Evolutionary conservation across 2,329 filamentous ascomycete genomes (phyloP), one percentile per base, ranked within the genome.

Genomic region (Albophoma yamanashiensis): DNA sequence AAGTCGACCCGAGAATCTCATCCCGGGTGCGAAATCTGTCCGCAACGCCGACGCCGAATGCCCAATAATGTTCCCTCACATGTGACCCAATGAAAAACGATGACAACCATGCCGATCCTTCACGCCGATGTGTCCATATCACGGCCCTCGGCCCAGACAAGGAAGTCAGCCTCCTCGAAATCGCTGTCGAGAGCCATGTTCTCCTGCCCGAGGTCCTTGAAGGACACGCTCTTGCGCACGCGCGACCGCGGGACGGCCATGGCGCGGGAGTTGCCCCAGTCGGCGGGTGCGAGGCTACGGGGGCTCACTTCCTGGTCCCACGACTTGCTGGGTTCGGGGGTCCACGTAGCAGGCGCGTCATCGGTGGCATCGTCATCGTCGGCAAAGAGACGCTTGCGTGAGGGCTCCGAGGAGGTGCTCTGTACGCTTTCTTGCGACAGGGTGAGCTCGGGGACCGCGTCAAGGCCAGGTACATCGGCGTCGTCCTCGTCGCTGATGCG

Each of bases 81-180:
- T 45, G 12, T n/a, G 22, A 11, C 20, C 6, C 42, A 45, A 38
- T 36, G 36, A 11, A 36, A 36, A 36, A 45, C 6, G 4, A 17
- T 40, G 22, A 25, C 0, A 9, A 34, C 0, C 17, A 34, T 8
- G 42, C 1, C 27, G 53, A 11, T 22, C 14, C 2, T 55, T 56
- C 58, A 56, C 42, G 59, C 64, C 12, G 62, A 61, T n/a, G 67
- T 63, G 6, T 74, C 70, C 75, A 82, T 77, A 15, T 79, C 76
- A 55, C 76, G 70, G 34, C 76, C 75, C 45, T 71, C 72, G 15
- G 64, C 66, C 39, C 68, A 76, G 60, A 84, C 82, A 58, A 87
- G 70, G 62, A 91, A 91, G 0, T 82, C 78, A 0, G 88, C 88
- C 61, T 91, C 88, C 60, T 82, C 85, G 69, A 91, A 91, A 69